phyloP scores from a whole-genome alignment of 805 yeast genomes.

The Suhomyces sp. region DNA sequence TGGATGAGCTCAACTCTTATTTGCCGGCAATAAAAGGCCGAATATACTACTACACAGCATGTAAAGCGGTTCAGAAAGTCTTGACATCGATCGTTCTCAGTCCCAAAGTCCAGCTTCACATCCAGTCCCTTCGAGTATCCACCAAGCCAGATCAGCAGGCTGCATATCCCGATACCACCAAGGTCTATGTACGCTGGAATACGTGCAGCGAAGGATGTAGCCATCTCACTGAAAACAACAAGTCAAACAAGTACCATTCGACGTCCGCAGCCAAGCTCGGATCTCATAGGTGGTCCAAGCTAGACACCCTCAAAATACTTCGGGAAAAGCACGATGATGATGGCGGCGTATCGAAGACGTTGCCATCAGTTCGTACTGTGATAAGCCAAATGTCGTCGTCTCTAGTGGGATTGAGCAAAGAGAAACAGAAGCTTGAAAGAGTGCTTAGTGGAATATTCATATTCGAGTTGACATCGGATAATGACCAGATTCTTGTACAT shows the following conservation, averaged over 20 bases:
- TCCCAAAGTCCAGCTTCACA: conserved; percentile 52
- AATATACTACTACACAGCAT: conserved; percentile 52
- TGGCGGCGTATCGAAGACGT: conserved; percentile 3
- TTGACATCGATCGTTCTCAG: conserved; percentile 55
- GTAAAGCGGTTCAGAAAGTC: conserved; percentile 54
- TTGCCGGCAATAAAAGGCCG: conserved; percentile 58
- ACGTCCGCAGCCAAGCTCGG: conserved; percentile 42
- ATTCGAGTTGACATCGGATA: conserved; percentile 59
- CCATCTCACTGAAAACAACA: conserved; percentile 33
- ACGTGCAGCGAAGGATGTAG: conserved; percentile 53
- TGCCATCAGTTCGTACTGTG: conserved; percentile 22
- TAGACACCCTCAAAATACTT: conserved; percentile 25
- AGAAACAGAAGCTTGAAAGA: conserved; percentile 33
- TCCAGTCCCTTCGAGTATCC: conserved; percentile 41
- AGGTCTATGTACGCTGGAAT: conserved; percentile 54
- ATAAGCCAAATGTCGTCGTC: conserved; percentile 30
- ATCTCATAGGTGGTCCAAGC: conserved; percentile 38
- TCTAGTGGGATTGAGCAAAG: conserved; percentile 30
- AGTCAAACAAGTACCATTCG: conserved; percentile 15
- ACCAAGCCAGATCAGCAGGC: conserved; percentile 23
- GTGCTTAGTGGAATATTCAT: conserved; percentile 56
- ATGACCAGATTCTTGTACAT: conserved; percentile 56
- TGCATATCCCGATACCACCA: conserved; percentile 43
- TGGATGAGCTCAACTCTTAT: conserved; percentile 41
- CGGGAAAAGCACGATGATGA: conserved; percentile 1